phyloP scores from a whole-genome alignment of 2,329 filamentous ascomycete genomes.

The Fusarium palustre region DNA sequence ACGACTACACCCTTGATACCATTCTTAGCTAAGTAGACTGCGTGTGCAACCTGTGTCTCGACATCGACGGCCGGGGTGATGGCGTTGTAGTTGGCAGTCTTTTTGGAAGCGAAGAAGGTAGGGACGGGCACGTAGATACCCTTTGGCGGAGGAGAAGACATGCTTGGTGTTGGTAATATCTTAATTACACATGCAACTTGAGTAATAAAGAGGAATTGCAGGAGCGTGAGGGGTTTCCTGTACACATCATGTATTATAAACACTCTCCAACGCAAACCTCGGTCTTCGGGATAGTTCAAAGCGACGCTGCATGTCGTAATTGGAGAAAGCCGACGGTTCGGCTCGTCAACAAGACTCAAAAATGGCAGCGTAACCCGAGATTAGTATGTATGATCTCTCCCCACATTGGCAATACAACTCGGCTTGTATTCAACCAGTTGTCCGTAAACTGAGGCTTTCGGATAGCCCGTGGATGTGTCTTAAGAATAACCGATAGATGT shows the following conservation, averaged over 20 bases:
- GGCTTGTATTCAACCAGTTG: not conserved
- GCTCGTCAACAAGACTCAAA: slow-evolving; percentile 22
- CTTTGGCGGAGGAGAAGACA: slow-evolving; percentile 58
- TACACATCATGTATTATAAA: slow-evolving; percentile 39
- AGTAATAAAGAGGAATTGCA: not conserved
- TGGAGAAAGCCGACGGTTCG: slow-evolving; percentile 8
- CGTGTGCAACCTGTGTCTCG: slow-evolving; percentile 68
- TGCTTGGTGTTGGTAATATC: not conserved
- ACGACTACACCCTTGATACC: slow-evolving; percentile 72
- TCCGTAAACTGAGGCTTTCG: not conserved
- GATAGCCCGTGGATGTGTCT: not conserved
- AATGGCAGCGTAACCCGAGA: slow-evolving; percentile 14
- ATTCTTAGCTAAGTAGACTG: slow-evolving; percentile 68
- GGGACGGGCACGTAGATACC: slow-evolving; percentile 71
- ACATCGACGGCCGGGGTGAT: slow-evolving; percentile 67
- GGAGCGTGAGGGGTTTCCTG: slow-evolving; percentile 28
- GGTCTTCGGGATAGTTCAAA: slow-evolving; percentile 42
- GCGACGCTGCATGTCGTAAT: slow-evolving; percentile 36
- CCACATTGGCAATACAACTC: not conserved
- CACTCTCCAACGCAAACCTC: slow-evolving; percentile 32
- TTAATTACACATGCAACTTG: not conserved
- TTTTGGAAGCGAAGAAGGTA: slow-evolving; percentile 69
- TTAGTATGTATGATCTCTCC: slow-evolving; percentile 12
- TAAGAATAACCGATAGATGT: not conserved
- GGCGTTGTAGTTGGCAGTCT: slow-evolving; percentile 56